Base-by-base conservation (phyloP, 2,329 filamentous ascomycete genomes). In the Botrytis sinoallii region DNA sequence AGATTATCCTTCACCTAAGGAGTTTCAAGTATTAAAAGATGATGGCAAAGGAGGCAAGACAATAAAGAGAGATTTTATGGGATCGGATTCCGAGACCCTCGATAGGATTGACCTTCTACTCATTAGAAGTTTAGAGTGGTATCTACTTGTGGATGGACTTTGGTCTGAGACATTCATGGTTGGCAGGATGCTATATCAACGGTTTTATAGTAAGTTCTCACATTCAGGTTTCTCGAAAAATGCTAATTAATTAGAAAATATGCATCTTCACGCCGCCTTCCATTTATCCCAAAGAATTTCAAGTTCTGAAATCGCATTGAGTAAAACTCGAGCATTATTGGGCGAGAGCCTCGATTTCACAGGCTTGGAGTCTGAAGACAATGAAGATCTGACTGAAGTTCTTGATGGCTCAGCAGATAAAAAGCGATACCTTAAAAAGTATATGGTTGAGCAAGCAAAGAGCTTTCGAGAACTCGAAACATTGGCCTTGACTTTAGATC, bases 101-200 rank as follows among this genome's bases (percentile, higher is more conserved):
- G 86, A 89, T 12, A 83, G 86, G 61, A 88, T 92, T 74, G 91
- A 95, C 75, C 89, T 91, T 77, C 82, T 87, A 48, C 86, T 97
- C 70, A 93, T 98, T 64, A 88, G 92, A 73, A 90, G 92, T 55
- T 84, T 98, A 74, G 93, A 97, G 80, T 98, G 95, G 95, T 91
- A 95, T 81, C 84, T 93, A 74, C 87, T 93, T 73, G 88, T 95
- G 14, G 89, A 92, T 68, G 91, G 88, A 20, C 87, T 92, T 72
- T 95, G 92, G 91, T 85, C 87, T 25, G 86, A 91, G 74, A 90
- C 93, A 35, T 93, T 95, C 78, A 83, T 85, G 29, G 86, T 90
- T 73, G 90, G 93, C 60, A 88, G 89, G 44, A 87, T 90, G 78
- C 88, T 95, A n/a, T 93, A 97, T 83, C 92, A 92, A 79, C 90